phyloP scores from a whole-genome alignment of 1,284 basidiomycete genomes.

The Fomitiporia mediterranea region DNA sequence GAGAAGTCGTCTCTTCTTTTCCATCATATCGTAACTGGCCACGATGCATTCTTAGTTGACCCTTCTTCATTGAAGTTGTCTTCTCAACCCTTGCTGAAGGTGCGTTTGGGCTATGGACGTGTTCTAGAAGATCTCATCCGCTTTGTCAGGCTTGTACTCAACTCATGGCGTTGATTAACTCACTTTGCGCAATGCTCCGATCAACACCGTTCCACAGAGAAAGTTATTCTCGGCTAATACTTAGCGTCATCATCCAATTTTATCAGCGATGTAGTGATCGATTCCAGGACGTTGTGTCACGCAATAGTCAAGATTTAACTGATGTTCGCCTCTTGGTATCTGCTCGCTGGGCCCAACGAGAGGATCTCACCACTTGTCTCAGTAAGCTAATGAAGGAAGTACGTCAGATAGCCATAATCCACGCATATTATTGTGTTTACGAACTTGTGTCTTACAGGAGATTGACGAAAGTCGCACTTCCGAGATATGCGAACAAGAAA shows the following conservation, averaged over 20 bases:
- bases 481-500: slow-evolving; percentile 71
- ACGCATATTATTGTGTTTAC: neutral
- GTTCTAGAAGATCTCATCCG: neutral
- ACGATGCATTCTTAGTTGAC: slow-evolving; percentile 83
- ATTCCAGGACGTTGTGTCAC: slow-evolving; percentile 72
- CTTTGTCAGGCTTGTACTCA: slow-evolving; percentile 69
- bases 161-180: slow-evolving; percentile 88
- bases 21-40: slow-evolving; percentile 81
- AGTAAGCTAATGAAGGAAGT: slow-evolving; percentile 48
- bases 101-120: slow-evolving; percentile 28
- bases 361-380: slow-evolving; percentile 73
- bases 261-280: slow-evolving; percentile 91
- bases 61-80: slow-evolving; percentile 58
- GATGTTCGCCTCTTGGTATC: slow-evolving; percentile 55
- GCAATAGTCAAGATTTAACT: slow-evolving; percentile 34
- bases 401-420: slow-evolving; percentile 31
- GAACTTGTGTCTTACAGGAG: slow-evolving; percentile 34
- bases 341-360: slow-evolving; percentile 81
- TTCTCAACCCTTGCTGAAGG: slow-evolving; percentile 75
- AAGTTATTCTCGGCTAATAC: slow-evolving; percentile 88
- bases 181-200: slow-evolving; percentile 87
- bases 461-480: slow-evolving; percentile 38
- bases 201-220: slow-evolving; percentile 96
- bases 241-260: slow-evolving; percentile 95
- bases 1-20: slow-evolving; percentile 90